Evolutionary conservation across 129 eudicot genomes (phyloP), one percentile per base, ranked within the genome.

Genomic region (Artemisia argyi): DNA sequence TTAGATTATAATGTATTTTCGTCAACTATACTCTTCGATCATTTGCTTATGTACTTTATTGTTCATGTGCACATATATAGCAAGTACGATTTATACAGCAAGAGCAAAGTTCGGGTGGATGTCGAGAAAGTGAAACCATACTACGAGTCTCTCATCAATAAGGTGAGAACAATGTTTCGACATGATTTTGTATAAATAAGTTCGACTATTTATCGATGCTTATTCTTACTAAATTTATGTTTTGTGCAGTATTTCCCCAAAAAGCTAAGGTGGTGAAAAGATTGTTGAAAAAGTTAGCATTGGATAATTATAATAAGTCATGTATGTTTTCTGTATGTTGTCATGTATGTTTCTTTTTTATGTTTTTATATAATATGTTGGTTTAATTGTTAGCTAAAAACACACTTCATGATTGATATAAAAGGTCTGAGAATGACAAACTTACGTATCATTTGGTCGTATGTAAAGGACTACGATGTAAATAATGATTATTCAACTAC

Each of bases 1-100:
- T 20, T 17, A 58, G 64, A 4, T 18, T 30, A 8, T 66, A 16
- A 47, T 44, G 44, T 35, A 13, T 48, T 2, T 52, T 11, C 8
- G 14, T 65, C 14, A 65, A 22, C 26, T 47, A 5, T 35, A 35
- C 8, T 35, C 42, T 0, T 0, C 1, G 1, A 15, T 24, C 0
- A 46, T 54, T 62, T 39, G 47, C 17, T 51, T 26, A 19, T 17
- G 12, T 8, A 24, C 19, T 24, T 59, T 5, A 22, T 22, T 20
- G 0, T 60, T 60, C 2, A 1, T 69, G 13, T 60, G 20, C 70
- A 17, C 59, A 46, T 42, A 51, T 75, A 60, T 76, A 89, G 96
- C 86, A 89, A 89, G 82, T 92, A 92, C 61, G 94, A 92, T 61
- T 74, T 89, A 13, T 92, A 89, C 69, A 92, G 94, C 88, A 92